These are phyloP conservation scores for Pseudogymnoascus sp. DNA, from an alignment of 2,329 filamentous ascomycete species.

Conservation along the genomic window DNA sequence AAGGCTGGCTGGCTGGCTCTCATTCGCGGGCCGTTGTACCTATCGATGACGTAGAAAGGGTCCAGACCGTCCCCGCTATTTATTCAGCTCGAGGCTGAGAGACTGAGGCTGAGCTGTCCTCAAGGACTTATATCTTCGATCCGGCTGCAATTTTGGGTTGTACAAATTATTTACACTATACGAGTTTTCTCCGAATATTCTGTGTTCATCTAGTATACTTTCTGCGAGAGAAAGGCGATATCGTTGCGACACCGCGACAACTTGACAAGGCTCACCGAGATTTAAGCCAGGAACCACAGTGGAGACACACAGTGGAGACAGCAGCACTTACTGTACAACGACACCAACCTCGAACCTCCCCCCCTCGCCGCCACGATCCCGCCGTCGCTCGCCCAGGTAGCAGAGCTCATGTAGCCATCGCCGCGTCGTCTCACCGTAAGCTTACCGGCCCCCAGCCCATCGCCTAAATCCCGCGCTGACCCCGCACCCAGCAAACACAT, in stretches of 20 bases:
- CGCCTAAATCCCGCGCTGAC: background rate
- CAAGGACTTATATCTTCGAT: background rate
- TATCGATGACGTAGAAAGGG: background rate
- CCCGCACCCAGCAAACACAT: background rate
- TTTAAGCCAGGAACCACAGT: background rate
- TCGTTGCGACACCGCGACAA: background rate
- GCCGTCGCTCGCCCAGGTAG: background rate
- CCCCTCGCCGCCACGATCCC: background rate
- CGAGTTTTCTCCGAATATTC: background rate
- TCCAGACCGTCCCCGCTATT: background rate
- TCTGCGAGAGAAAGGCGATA: background rate
- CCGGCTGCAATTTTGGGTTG: background rate
- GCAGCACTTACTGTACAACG: background rate
- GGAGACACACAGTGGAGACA: background rate
- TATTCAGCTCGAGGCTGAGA: background rate
- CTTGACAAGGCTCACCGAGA: background rate
- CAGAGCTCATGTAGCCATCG: background rate
- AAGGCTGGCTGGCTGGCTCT: background rate
- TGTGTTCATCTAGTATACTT: background rate
- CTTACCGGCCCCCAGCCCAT: background rate
- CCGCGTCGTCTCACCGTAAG: background rate
- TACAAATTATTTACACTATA: background rate
- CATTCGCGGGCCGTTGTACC: background rate
- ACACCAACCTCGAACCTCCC: background rate
- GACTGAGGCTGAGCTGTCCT: background rate